Evolutionary conservation across 768 basidiomycete genomes (phyloP), one percentile per base, ranked within the genome.

Genomic region (Arthromyces matolae): DNA sequence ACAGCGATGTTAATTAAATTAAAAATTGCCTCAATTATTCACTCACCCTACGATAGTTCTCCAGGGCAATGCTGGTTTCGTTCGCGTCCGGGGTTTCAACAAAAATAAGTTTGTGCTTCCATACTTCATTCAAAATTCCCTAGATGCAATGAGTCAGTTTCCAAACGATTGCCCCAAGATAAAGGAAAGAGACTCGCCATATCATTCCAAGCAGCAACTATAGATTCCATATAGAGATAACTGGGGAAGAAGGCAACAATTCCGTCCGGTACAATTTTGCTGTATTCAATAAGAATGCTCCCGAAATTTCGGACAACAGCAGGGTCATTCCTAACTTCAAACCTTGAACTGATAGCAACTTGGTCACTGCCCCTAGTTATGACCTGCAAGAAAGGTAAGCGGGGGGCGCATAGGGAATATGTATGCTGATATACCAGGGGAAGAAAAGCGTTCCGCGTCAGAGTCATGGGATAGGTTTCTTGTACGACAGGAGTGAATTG

Each of bases 171-270:
- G 19, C 33, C 4, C 23, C 29, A 18, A 13, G 19, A 37, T 5
- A 23, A 16, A 22, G 24, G 16, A 18, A 37, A 23, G 8, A 13
- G 37, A 70, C 86, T 43, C 64, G 94, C 96, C 96, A 99, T 99
- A 66, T 99, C 96, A 62, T 98, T 97, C 96, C 96, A 99, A n/a
- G 96, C 96, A 2, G 93, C 93, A 9, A 98, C 96, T 50, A 99
- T 99, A 19, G 91, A 93, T 67, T 99, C 96, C 96, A 99, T 99
- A 67, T 99, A 99, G 12, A 99, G 81, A 70, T 99, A 99, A 68
- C 90, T 93, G 16, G 96, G 96, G 69, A 99, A 99, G 77, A 99
- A 99, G 4, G 93, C 94, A 16, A 98, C 96, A 52, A 99, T 89
- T 10, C 96, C 96, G 66, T 99, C 96, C 7, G 96, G 96, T 1